Base-by-base conservation (phyloP, 441 rosid genomes). In the Melastoma candidum region DNA sequence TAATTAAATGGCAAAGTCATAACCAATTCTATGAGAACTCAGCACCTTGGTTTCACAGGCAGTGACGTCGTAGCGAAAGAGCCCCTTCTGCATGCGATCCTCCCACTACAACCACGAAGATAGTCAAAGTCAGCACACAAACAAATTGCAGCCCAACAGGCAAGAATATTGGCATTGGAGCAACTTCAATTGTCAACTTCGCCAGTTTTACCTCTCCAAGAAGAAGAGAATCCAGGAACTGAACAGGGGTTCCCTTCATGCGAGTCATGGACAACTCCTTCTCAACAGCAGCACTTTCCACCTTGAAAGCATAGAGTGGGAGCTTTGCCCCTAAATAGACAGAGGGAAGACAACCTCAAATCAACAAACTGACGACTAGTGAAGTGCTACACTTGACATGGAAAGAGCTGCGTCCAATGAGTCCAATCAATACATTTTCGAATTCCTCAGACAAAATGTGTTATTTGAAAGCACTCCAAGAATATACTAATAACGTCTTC, bases 61-160 rank as follows among this genome's bases (percentile, higher is more conserved):
- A 7, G 68, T 68, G 4, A 72, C 68, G 39, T 65, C 61, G 6
- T 72, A 72, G 12, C 48, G 63, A 56, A 68, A 72, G 11, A 68
- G 63, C 4, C 71, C 68, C 22, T 29, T 46, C 26, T 39, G 51
- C 60, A 58, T 61, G 7, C 73, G 55, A 46, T 68, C 70, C 36
- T 65, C 66, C 76, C 76, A 68, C 50, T 72, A 54, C 41, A 36
- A 36, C 41, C 41, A 36, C 8, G 8, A 36, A 36, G 41, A 6
- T 9, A 36, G 8, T 36, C 41, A 36, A 36, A 4, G 41, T 36
- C 41, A 36, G 41, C 41, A 36, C 41, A 36, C 41, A 17, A 17
- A 36, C 8, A 9, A 36, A 4, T 36, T 36, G 41, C 8, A 36
- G 41, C 41, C 7, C 41, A 36, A 36, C 41, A 7, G 8, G 41